A percentile compares a stretch with the other conserved stretches of the same genome.
phyloP scores from a whole-genome alignment of 768 basidiomycete genomes.

The Rubroboletus satanas region DNA sequence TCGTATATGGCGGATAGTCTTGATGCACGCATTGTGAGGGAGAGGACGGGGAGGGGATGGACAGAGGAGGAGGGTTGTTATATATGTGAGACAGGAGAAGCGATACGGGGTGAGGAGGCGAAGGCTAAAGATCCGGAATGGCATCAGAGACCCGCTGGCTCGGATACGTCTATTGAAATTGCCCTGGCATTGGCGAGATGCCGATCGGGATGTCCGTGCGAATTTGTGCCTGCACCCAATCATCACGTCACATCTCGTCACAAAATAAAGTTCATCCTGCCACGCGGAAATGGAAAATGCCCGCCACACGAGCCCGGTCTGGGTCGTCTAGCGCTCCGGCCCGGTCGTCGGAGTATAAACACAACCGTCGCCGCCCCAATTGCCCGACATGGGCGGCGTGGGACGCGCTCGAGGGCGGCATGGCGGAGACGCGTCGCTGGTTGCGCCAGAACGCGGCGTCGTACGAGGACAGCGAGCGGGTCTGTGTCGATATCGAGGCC shows the following conservation, averaged over 20 bases:
- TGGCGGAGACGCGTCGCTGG: conserved; percentile 43
- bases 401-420: not conserved
- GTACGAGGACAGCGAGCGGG: conserved; percentile 53
- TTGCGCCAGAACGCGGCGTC: conserved; percentile 57
- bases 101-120: conserved; percentile 20
- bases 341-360: conserved; percentile 7
- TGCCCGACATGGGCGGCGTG: not conserved
- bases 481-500: conserved; percentile 61
- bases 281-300: conserved; percentile 43
- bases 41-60: conserved; percentile 4
- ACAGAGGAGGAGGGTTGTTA: conserved; percentile 29
- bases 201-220: conserved; percentile 25
- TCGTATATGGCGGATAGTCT: conserved; percentile 22
- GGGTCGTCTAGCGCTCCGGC: conserved; percentile 7
- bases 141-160: conserved; percentile 22
- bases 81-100: conserved; percentile 32
- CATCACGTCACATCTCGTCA: conserved; percentile 17
- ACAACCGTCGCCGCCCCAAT: conserved; percentile 8
- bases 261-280: conserved; percentile 22
- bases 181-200: conserved; percentile 29
- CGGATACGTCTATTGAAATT: conserved; percentile 33
- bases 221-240: conserved; percentile 11
- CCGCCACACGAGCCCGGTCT: conserved; percentile 38
- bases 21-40: conserved; percentile 25
- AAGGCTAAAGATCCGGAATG: conserved; percentile 48